A percentile compares a stretch with the other conserved stretches of the same genome.
Conservation (phyloP, 768 basidiomycete genomes). For the Boletus tylopilopsis region DNA sequence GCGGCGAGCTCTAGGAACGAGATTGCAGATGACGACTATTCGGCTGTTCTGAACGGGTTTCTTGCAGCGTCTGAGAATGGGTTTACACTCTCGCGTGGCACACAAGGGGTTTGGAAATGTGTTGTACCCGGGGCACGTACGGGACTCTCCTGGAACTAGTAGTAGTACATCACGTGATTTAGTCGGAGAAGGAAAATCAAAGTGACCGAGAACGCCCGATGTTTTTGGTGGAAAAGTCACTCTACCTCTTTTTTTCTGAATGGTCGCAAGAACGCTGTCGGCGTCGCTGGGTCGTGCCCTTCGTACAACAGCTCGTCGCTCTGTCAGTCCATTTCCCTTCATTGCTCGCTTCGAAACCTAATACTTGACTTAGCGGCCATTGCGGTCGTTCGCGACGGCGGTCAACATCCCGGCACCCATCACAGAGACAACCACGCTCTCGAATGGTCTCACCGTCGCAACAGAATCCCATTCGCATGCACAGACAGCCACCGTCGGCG, state of each 20-base stretch:
- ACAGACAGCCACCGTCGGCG: slow-evolving; percentile 97
- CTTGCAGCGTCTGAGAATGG: slow-evolving; percentile 55
- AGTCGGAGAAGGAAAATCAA: slow-evolving; percentile 26
- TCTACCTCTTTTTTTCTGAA: slow-evolving; percentile 29
- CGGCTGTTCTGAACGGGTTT: slow-evolving; percentile 28
- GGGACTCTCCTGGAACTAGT: slow-evolving; percentile 15
- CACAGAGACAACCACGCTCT: slow-evolving; percentile 88
- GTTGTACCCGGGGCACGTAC: slow-evolving; percentile 34
- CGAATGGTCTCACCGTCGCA: slow-evolving; percentile 94
- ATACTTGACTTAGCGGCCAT: slow-evolving; percentile 37
- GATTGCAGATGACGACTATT: not conserved
- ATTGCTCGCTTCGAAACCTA: not conserved
- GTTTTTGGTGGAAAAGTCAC: slow-evolving; percentile 13
- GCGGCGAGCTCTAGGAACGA: not conserved
- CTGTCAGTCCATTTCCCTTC: slow-evolving; percentile 27
- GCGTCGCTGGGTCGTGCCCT: slow-evolving; percentile 41
- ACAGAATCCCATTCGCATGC: slow-evolving; percentile 88
- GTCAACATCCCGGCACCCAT: slow-evolving; percentile 64
- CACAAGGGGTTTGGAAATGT: slow-evolving; percentile 40
- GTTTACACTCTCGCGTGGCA: slow-evolving; percentile 35
- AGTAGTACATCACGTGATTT: slow-evolving; percentile 4
- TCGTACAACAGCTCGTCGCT: slow-evolving; percentile 35
- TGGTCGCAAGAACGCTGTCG: slow-evolving; percentile 46
- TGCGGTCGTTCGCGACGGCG: slow-evolving; percentile 74
- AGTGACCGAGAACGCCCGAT: slow-evolving; percentile 31